Evolutionary conservation across 805 yeast species (phyloP).

Genomic region (Barnettozyma salicaria): DNA sequence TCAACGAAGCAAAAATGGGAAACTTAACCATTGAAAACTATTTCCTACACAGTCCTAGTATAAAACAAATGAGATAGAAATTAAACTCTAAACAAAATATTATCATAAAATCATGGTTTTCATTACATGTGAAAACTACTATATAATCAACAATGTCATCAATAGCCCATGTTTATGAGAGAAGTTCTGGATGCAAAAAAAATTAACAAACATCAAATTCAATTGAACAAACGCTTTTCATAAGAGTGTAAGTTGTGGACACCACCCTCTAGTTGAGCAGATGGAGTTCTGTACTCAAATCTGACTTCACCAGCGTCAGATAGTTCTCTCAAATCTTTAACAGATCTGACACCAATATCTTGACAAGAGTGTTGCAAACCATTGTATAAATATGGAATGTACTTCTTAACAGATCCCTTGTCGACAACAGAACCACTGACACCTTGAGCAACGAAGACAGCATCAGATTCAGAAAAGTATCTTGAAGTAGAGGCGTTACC

Average conservation of each 20-base stretch:
- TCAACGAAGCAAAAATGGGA: not conserved
- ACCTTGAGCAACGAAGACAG: constrained; percentile 98
- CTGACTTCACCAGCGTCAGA: constrained; percentile 70
- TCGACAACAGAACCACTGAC: constrained; percentile 96
- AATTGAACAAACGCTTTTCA: constrained; percentile 89
- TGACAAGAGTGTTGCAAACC: constrained; percentile 99
- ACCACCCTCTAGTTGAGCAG: constrained; percentile 99
- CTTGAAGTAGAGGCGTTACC: constrained; percentile 98
- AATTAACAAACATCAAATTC: constrained; percentile 1
- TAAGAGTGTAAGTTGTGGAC: constrained; percentile 93
- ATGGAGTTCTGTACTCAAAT: constrained; percentile 96
- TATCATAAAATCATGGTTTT: constrained; percentile 5
- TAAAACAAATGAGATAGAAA: constrained; percentile 1
- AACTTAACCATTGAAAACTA: too few species aligned
- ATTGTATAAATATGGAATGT: constrained; percentile 86
- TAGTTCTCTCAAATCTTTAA: constrained; percentile 53
- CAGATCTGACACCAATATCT: constrained; percentile 84
- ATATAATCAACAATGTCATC: constrained; percentile 5
- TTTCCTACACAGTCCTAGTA: not conserved
- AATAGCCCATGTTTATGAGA: not conserved
- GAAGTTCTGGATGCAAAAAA: constrained; percentile 2
- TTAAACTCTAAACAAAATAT: not conserved
- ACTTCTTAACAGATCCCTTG: constrained; percentile 91
- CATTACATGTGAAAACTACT: not conserved
- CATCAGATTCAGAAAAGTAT: constrained; percentile 93